A percentile compares a stretch with the other conserved stretches of the same genome.
phyloP scores from a whole-genome alignment of 1,284 basidiomycete genomes.

The Tilletia indica region DNA sequence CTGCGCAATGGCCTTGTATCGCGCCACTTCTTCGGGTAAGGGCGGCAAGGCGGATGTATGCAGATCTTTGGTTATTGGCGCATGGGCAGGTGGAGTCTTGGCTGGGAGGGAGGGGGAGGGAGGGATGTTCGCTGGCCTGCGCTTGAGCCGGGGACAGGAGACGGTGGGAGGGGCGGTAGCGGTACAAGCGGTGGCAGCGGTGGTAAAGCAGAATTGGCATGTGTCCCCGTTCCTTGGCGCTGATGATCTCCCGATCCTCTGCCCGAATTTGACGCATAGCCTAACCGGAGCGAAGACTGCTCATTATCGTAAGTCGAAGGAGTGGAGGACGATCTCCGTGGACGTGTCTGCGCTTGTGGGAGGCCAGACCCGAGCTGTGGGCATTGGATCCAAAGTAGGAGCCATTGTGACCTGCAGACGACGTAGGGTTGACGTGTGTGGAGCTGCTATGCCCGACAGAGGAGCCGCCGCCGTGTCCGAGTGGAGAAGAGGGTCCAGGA shows the following conservation, averaged over 20 bases:
- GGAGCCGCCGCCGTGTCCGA: background rate
- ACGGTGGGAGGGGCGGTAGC: too few relatives aligned
- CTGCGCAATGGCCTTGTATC: background rate
- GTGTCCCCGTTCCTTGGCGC: too few relatives aligned
- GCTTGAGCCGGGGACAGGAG: too few relatives aligned
- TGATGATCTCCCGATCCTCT: too few relatives aligned
- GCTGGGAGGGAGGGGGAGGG: background rate
- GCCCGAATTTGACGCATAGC: too few relatives aligned
- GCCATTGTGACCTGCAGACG: background rate
- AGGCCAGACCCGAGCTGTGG: too few relatives aligned
- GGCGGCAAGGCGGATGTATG: slow-evolving; percentile 1
- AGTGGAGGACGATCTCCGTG: too few relatives aligned
- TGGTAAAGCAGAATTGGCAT: too few relatives aligned
- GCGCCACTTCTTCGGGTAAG: slow-evolving; percentile 8
- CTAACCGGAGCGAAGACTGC: too few relatives aligned
- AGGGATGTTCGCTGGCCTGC: background rate
- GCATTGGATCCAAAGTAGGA: too few relatives aligned
- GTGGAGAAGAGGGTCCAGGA: background rate
- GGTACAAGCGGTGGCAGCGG: too few relatives aligned
- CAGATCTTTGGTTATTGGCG: slow-evolving; percentile 1
- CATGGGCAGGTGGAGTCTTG: background rate
- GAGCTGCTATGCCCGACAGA: background rate
- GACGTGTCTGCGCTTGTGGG: too few relatives aligned
- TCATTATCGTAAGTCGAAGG: background rate
- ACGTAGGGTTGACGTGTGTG: background rate